These are phyloP conservation scores for Poa annua DNA, from an alignment of 176 grass and related monocot genomes.

Conservation along the genomic window DNA sequence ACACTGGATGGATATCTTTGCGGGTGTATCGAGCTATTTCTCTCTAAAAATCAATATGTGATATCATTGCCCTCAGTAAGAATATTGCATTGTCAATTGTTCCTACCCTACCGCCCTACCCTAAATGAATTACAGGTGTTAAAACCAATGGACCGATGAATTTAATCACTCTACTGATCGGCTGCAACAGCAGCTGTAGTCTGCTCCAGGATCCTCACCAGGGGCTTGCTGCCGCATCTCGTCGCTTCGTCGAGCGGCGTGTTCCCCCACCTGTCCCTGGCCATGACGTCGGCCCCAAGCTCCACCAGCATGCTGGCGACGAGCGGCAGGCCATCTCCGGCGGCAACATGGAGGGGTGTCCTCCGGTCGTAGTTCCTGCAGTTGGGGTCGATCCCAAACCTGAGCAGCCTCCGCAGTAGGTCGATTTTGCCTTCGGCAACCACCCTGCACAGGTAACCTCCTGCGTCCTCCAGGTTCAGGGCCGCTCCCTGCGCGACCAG, in stretches of 20 bases:
- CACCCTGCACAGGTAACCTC: constrained; percentile 68
- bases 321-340: constrained; percentile 74
- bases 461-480: constrained; percentile 72
- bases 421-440: constrained; percentile 63
- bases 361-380: constrained; percentile 81
- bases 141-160: not conserved
- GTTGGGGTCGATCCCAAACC: constrained; percentile 75
- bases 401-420: constrained; percentile 61
- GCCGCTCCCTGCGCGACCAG: constrained; percentile 61
- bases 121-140: constrained; percentile 10
- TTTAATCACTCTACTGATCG: constrained; percentile 21
- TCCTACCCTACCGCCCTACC: not conserved
- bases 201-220: constrained; percentile 71
- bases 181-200: constrained; percentile 32
- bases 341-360: constrained; percentile 75
- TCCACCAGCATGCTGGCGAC: constrained; percentile 64
- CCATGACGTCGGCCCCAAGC: constrained; percentile 62
- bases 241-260: constrained; percentile 75
- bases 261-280: constrained; percentile 84
- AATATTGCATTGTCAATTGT: constrained; percentile 25
- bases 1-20: not conserved
- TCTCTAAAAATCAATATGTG: not conserved
- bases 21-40: not conserved
- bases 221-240: constrained; percentile 63
- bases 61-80: not conserved